Evolutionary conservation across 768 basidiomycete genomes (phyloP), one percentile per base, ranked within the genome.

Genomic region (Kwoniella shandongensis): DNA sequence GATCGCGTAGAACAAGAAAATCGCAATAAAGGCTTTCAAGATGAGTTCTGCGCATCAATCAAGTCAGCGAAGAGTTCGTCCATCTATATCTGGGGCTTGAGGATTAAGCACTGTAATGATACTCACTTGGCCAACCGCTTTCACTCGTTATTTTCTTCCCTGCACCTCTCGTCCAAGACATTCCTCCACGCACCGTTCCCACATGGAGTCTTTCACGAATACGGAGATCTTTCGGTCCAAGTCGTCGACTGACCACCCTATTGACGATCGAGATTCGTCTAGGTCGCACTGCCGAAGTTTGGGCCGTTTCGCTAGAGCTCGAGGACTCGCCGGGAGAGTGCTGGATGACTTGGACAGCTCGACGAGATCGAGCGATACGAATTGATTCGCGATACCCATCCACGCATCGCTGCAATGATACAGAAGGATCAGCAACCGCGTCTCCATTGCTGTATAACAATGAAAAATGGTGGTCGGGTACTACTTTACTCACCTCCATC

Each of bases 351-450:
- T 53, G 42, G 32, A 62, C 22, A 15, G 40, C 22, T 26, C 58
- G 44, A 52, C 44, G 56, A 30, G 59, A 27, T 23, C 66, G 41
- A 17, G 63, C 38, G 15, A 60, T 61, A 18, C 66, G 56, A 15
- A 76, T 65, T 5, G 73, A 68, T 45, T 77, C 76, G 17, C 75
- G 54, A 49, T 77, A 77, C 13, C 73, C 72, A 35, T 76, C 73
- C 7, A 77, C 76, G 59, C 76, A 77, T 46, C 63, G 56, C 72
- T 77, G 51, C 35, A 52, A 51, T 22, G 13, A 32, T 6, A 41
- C 41, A 42, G 50, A 20, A 23, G 22, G 38, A 38, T 36, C 6
- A 29, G 29, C 22, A n/a, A 23, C n/a, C n/a, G n/a, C n/a, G n/a
- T 44, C 7, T 13, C 15, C 22, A 8, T 29, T 20, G 8, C 15